Evolutionary conservation across 331 rosid species (phyloP).

Genomic region (Acacia concinna): DNA sequence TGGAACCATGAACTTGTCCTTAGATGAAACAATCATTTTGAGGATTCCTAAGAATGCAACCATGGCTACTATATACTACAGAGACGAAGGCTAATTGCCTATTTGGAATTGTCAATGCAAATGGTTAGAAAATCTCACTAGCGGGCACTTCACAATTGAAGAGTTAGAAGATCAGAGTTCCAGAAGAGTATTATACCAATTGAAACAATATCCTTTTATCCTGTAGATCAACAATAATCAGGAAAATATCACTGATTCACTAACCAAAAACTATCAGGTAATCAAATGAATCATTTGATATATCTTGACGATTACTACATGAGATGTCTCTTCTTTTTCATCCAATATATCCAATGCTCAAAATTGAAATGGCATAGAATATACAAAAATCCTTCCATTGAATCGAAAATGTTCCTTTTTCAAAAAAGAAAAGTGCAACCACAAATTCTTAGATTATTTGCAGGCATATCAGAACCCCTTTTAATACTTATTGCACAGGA

Average conservation of each 20-base stretch:
- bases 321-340: neutral
- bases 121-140: neutral
- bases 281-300: neutral
- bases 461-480: constrained; percentile 5
- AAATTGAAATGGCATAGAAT: neutral
- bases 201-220: neutral
- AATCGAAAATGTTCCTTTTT: neutral
- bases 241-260: neutral
- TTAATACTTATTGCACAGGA: neutral
- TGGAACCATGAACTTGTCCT: neutral
- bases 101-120: neutral
- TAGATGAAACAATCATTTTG: neutral
- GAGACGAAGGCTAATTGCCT: neutral
- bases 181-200: neutral
- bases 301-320: neutral
- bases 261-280: neutral
- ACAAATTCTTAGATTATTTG: neutral
- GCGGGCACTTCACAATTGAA: no score
- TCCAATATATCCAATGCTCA: neutral
- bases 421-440: neutral
- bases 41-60: neutral
- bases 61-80: neutral
- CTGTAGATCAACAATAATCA: neutral
- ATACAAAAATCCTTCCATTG: neutral
- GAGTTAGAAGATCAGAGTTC: neutral